Evolutionary conservation across 352 stramenopile genomes (phyloP), one percentile per base, ranked within the genome.

Genomic region (Lagenidium sp.): DNA sequence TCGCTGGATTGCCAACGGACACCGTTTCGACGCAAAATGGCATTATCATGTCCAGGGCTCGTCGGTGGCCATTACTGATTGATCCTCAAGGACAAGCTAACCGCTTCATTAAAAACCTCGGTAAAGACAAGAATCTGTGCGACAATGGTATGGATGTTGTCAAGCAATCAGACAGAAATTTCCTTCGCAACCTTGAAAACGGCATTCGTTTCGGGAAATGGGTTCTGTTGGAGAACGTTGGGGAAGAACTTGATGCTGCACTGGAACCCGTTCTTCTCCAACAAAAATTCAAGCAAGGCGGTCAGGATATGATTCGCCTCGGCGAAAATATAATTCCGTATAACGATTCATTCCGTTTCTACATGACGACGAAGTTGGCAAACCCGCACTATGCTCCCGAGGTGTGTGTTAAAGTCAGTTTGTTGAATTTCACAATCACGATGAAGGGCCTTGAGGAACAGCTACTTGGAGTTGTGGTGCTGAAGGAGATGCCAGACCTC

Each of bases 391-490:
- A 96, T 34, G 70, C 84, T 0, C 87, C 87, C 0, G 87, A 96
- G 57, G 72, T 95, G 1, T 92, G 84, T 28, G 85, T 96, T 23
- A 96, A 97, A 63, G 88, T 97, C 25, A 92, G 73, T 55, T 24
- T 97, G 16, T 53, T 96, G 2, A 96, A 97, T 50, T 97, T 97
- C 49, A 96, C 86, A 0, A 95, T 96, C 57, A 97, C 85, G 8
- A 84, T 90, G 62, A 88, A 86, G 37, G 88, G 88, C 0, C 62
- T 97, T 0, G 84, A 96, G 56, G 88, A 96, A 45, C 88, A 97
- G 46, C 47, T 96, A 22, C 67, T 96, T 1, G 82, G 81, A 36
- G 82, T 94, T 21, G 82, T 94, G 10, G 78, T 97, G 28, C 67
- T 80, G 18, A 89, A 95, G 24, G 88, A 97, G 43, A 70, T 95